Evolutionary conservation across 176 grass and related monocot species (phyloP), one percentile per base, ranked within the genome.

Genomic region (Thinopyrum elongatum): DNA sequence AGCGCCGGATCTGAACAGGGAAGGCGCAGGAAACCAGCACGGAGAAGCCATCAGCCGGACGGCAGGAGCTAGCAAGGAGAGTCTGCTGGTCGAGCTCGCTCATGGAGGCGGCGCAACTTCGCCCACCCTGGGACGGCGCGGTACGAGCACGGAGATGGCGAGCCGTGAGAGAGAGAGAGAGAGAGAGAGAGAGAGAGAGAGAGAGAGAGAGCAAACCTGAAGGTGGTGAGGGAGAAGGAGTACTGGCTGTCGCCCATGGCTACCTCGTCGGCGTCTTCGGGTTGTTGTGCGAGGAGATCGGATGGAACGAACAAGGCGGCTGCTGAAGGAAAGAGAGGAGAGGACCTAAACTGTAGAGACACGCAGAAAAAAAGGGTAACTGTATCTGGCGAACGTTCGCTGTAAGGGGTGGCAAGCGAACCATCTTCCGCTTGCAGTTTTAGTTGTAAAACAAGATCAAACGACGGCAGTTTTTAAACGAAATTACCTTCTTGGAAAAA

Each of bases 181-280:
- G n/a, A n/a, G n/a, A n/a, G n/a, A n/a, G n/a, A n/a, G n/a, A n/a
- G n/a, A n/a, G 25, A 21, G 60, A 21, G 42, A 33, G 10, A 69
- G 21, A 22, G 17, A 77, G 76, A 21, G 65, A 82, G 63, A 15
- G 8, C 70, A 49, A 31, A 98, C 93, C 93, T 95, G 90, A 98
- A 98, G 63, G 96, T 98, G 87, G 96, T 98, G 79, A 95, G 96
- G 33, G 93, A 98, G 88, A 94, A 98, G 83, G 97, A 99, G 86
- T 98, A 95, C 64, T 98, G 96, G 80, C 89, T 94, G 85, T 98
- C 96, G 3, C 93, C 93, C 96, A 95, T 98, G 62, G 77, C 81
- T 29, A 76, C 27, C 8, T 75, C 25, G 29, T 26, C 51, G 9
- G 79, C 38, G 77, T 53, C 65, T 44, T 80, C 26, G 70, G 41